Evolutionary conservation across 495 filamentous ascomycete genomes (phyloP).

Genomic region (Aspergillus biplanus): DNA sequence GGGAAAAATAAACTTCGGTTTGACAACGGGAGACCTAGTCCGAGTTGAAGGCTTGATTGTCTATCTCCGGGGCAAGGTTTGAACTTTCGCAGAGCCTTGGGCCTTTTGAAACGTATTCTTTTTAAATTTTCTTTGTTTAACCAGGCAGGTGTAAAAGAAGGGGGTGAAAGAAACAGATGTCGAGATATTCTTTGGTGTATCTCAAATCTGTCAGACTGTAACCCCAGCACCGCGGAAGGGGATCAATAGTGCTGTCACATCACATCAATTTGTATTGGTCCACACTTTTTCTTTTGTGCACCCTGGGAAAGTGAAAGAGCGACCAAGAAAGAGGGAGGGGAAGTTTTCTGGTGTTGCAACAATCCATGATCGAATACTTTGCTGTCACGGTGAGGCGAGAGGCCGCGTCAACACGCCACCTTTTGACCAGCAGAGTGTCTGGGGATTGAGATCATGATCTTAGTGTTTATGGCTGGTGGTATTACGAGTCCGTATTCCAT

Average conservation of each 20-base stretch:
- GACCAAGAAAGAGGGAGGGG: not conserved
- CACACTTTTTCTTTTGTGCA: not conserved
- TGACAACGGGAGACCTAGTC: slow-evolving; percentile 7
- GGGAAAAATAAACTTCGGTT: slow-evolving; percentile 16
- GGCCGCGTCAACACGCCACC: not conserved
- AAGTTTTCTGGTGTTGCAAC: not conserved
- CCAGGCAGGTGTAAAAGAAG: not conserved
- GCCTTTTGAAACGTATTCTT: too few relatives aligned
- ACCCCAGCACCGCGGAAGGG: slow-evolving; percentile 1
- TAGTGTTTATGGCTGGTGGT: not conserved
- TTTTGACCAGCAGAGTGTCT: not conserved
- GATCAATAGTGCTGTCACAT: slow-evolving; percentile 21
- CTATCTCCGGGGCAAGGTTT: not conserved
- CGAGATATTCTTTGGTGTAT: slow-evolving; percentile 1
- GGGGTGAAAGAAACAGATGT: not conserved
- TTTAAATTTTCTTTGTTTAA: too few relatives aligned
- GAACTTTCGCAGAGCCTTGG: not conserved
- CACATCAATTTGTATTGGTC: slow-evolving; percentile 14
- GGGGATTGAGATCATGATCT: not conserved
- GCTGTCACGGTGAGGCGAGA: not conserved
- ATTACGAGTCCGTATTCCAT: not conserved
- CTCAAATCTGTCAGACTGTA: slow-evolving; percentile 16
- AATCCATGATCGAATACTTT: not conserved
- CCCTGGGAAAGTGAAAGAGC: not conserved
- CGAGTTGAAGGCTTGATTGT: not conserved